These are phyloP conservation scores for Cyberlindnera euphorbiiphila DNA, from an alignment of 805 yeast species.

Conservation along the genomic window DNA sequence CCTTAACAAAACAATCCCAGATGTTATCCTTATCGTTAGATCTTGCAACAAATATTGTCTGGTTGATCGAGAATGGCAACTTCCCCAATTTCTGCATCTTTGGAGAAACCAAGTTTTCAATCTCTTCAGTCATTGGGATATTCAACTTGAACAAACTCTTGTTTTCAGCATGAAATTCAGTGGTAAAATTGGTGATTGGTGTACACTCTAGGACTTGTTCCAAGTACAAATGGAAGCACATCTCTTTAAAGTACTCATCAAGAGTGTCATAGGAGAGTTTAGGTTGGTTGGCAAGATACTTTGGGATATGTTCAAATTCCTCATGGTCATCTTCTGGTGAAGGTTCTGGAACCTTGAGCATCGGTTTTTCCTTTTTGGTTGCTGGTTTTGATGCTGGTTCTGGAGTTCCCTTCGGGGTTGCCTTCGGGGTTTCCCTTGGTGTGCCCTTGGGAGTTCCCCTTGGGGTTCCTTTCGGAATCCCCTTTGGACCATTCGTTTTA, in stretches of 20 bases:
- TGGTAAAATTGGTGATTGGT: constrained; percentile 43
- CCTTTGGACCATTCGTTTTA: neutral
- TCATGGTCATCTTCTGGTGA: constrained; percentile 22
- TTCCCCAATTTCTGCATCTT: constrained; percentile 51
- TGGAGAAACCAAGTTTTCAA: constrained; percentile 47
- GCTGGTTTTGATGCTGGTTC: neutral
- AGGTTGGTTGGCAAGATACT: constrained; percentile 32
- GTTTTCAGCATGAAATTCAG: constrained; percentile 50
- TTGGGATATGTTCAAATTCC: constrained; percentile 27
- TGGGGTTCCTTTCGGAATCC: neutral
- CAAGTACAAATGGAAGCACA: constrained; percentile 56
- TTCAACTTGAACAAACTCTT: constrained; percentile 38
- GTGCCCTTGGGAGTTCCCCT: neutral
- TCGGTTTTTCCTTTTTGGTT: constrained; percentile 8
- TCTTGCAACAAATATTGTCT: constrained; percentile 49
- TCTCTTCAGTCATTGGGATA: constrained; percentile 43
- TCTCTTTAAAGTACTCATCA: constrained; percentile 50
- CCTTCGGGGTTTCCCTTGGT: neutral
- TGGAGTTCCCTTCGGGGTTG: constrained; percentile 2
- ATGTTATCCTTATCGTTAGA: constrained; percentile 45
- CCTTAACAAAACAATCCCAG: constrained; percentile 59
- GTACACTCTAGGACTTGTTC: constrained; percentile 54
- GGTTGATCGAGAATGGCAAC: constrained; percentile 56
- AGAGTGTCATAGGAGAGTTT: constrained; percentile 45
- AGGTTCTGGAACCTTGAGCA: constrained; percentile 13